A percentile compares a stretch with the other conserved stretches of the same genome.
These are phyloP conservation scores for Solanum etuberosum DNA, from an alignment of 257 asterid genomes.

Conservation along the genomic window DNA sequence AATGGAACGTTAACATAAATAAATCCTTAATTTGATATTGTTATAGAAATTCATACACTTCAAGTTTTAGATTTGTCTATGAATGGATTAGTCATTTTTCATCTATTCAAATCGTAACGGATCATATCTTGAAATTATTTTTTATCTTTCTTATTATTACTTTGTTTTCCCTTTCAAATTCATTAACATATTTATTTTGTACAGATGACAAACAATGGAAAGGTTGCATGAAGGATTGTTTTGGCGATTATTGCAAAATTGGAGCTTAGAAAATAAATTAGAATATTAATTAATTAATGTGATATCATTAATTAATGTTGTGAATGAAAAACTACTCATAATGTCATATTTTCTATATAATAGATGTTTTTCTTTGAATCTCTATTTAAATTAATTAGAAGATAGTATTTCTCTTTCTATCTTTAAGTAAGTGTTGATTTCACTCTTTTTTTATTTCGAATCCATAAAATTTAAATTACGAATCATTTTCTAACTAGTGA, in stretches of 20 bases:
- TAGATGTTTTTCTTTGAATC: background rate
- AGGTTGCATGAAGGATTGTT: background rate
- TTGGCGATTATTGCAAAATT: background rate
- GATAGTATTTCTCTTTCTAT: background rate
- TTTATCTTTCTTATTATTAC: background rate
- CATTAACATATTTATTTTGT: background rate
- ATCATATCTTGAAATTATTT: background rate
- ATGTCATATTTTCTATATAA: background rate
- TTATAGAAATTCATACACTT: background rate
- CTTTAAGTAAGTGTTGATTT: background rate
- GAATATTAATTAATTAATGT: background rate
- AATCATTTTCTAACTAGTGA: background rate
- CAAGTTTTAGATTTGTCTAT: background rate
- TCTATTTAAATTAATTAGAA: background rate
- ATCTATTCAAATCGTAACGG: background rate
- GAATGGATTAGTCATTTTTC: background rate
- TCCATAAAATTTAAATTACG: background rate
- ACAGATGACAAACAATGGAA: background rate
- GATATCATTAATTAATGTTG: background rate
- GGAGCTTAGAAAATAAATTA: background rate
- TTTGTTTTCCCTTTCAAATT: background rate
- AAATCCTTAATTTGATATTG: background rate
- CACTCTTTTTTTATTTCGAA: background rate
- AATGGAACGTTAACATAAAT: background rate
- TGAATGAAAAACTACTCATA: background rate